Evolutionary conservation across 2,329 filamentous ascomycete genomes (phyloP).

Genomic region (Trichoderma afroharzianum): DNA sequence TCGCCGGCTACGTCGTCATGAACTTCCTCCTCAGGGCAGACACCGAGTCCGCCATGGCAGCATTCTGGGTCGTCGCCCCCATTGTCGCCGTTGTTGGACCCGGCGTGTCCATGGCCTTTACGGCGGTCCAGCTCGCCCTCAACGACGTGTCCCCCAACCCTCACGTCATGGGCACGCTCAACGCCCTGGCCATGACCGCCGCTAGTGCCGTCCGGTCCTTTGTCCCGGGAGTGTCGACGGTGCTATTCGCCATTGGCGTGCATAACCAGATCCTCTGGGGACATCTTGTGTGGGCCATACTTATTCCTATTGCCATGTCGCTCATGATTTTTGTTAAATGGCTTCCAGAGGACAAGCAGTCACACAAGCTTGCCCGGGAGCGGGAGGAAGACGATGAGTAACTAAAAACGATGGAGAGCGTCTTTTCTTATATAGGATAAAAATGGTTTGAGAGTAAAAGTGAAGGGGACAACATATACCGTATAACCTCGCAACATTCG

Average conservation of each 20-base stretch:
- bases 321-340: constrained; percentile 27
- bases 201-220: constrained; percentile 61
- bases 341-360: constrained; percentile 28
- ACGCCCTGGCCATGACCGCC: constrained; percentile 58
- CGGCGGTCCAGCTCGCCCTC: constrained; percentile 66
- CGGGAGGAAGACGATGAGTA: not conserved
- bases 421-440: not conserved
- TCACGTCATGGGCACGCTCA: constrained; percentile 64
- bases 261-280: constrained; percentile 59
- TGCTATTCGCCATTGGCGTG: constrained; percentile 65
- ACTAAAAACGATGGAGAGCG: not conserved
- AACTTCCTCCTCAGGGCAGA: constrained; percentile 43
- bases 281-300: constrained; percentile 43
- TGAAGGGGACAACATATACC: not conserved
- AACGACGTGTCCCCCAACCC: constrained; percentile 70
- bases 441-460: not conserved
- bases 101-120: constrained; percentile 67
- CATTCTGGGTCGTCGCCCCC: constrained; percentile 54
- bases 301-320: constrained; percentile 30
- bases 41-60: constrained; percentile 31
- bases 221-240: constrained; percentile 62
- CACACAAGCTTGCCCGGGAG: not conserved
- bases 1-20: constrained; percentile 54
- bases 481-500: too few relatives aligned
- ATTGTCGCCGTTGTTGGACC: constrained; percentile 51